These are phyloP conservation scores for Pichia norvegensis DNA, from an alignment of 1,139 yeast genomes.

Conservation along the genomic window DNA sequence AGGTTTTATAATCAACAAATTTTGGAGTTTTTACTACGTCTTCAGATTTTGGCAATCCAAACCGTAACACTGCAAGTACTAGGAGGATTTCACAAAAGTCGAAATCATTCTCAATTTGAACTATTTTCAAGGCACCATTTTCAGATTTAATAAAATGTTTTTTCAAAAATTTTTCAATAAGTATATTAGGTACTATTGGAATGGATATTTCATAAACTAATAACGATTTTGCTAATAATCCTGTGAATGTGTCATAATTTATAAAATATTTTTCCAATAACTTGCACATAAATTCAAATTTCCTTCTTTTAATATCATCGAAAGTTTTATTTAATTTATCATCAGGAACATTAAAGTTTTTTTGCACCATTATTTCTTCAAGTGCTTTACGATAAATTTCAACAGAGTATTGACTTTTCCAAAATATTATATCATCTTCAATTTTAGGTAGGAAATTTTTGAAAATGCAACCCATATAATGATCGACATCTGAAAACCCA, in stretches of 20 bases:
- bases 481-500: constrained; percentile 8
- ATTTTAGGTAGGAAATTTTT: constrained; percentile 10
- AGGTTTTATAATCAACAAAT: constrained; percentile 6
- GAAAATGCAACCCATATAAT: constrained; percentile 9
- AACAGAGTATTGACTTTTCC: constrained; percentile 9
- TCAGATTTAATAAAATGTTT: constrained; percentile 11
- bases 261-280: constrained; percentile 14
- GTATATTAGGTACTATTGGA: constrained; percentile 15
- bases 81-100: constrained; percentile 20
- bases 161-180: constrained; percentile 9
- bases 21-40: constrained; percentile 6
- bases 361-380: constrained; percentile 7
- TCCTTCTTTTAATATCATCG: constrained; percentile 5
- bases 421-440: constrained; percentile 7
- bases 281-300: constrained; percentile 9
- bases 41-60: constrained; percentile 10
- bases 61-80: constrained; percentile 16
- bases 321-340: constrained; percentile 1
- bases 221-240: constrained; percentile 2
- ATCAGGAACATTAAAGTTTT: constrained; percentile 1
- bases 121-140: constrained; percentile 13
- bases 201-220: constrained; percentile 3
- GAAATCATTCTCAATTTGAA: constrained; percentile 10
- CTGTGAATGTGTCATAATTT: constrained; percentile 10
- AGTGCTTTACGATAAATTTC: constrained; percentile 10